Evolutionary conservation across 2,329 filamentous ascomycete species (phyloP).

Genomic region (Diaporthe sp.): DNA sequence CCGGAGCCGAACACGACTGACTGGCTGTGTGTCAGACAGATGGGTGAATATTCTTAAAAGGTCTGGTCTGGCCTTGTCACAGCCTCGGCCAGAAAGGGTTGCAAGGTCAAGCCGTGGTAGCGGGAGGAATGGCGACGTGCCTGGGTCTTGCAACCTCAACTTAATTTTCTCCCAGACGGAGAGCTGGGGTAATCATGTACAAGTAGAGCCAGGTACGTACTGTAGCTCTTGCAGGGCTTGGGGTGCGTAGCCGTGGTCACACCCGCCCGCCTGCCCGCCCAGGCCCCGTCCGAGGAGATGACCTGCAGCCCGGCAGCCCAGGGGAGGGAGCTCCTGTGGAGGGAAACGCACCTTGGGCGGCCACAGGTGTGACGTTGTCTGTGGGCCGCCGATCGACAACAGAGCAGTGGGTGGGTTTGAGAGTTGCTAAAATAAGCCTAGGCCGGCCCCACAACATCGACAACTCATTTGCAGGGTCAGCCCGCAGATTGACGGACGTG

Average conservation of each 20-base stretch:
- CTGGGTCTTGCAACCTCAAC: background rate
- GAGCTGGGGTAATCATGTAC: constrained; percentile 3
- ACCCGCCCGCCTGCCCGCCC: constrained; percentile 14
- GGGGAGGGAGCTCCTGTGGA: background rate
- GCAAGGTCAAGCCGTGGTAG: constrained; percentile 20
- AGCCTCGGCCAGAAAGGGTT: background rate
- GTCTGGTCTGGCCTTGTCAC: background rate
- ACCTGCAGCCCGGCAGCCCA: constrained; percentile 6
- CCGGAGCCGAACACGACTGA: constrained; percentile 8
- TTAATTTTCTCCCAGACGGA: background rate
- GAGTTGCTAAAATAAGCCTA: constrained; percentile 25
- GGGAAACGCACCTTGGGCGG: background rate
- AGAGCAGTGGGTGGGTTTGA: constrained; percentile 8
- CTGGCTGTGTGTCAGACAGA: constrained; percentile 21
- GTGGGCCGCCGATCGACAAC: constrained; percentile 22
- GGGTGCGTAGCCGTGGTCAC: constrained; percentile 20
- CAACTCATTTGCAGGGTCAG: constrained; percentile 21
- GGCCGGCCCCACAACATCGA: constrained; percentile 7
- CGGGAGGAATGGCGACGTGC: constrained; percentile 3
- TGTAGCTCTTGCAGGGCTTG: background rate
- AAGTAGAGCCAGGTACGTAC: background rate
- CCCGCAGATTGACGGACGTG: constrained; percentile 21
- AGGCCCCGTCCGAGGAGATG: constrained; percentile 7
- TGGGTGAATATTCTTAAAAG: background rate
- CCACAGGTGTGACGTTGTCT: constrained; percentile 20